A percentile compares a stretch with the other conserved stretches of the same genome.
These are phyloP conservation scores for Cladosporium sp. DNA, from an alignment of 2,329 filamentous ascomycete genomes.

Conservation along the genomic window DNA sequence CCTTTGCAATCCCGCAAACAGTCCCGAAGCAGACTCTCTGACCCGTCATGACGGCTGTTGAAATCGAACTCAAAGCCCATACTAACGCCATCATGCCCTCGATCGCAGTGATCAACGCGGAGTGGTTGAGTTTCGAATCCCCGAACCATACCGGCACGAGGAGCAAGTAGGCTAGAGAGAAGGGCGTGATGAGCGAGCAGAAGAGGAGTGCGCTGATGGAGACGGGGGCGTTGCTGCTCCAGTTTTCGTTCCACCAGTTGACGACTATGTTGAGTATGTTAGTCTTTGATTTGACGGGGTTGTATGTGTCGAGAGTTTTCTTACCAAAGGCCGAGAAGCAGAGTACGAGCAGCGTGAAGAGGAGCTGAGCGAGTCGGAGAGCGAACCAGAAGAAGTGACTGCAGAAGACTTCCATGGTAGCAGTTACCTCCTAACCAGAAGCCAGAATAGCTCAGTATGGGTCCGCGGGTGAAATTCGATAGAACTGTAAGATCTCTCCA, in stretches of 20 bases:
- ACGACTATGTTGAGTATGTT: background rate
- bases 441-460: no score
- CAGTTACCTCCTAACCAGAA: no score
- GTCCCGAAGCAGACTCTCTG: background rate
- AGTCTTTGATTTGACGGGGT: background rate
- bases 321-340: background rate
- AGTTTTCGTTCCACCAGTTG: constrained; percentile 3
- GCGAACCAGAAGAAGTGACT: background rate
- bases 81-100: background rate
- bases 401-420: background rate
- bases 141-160: background rate
- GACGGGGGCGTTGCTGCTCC: background rate
- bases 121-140: background rate
- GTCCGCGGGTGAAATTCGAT: no score
- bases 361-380: background rate
- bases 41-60: background rate
- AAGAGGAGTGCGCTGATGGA: background rate
- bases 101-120: background rate
- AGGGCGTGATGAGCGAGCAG: background rate
- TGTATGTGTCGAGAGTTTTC: background rate
- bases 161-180: background rate
- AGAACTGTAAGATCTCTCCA: no score
- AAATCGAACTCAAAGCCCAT: background rate
- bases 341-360: background rate
- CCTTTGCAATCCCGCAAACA: background rate